phyloP scores from a whole-genome alignment of 148 eudicot species.

The Spergularia bocconei region DNA sequence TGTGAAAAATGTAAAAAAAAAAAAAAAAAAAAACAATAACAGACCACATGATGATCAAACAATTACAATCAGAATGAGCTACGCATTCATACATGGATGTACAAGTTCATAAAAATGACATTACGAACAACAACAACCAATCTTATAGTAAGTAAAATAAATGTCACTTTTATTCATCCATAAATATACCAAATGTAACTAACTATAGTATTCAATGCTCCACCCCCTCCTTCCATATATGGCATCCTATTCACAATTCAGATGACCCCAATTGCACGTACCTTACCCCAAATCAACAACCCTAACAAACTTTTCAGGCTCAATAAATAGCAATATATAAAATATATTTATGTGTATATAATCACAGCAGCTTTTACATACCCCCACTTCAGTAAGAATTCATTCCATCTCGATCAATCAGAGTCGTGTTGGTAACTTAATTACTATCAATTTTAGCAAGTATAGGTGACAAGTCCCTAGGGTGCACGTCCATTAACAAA shows the following conservation, averaged over 20 bases:
- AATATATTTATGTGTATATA: background rate
- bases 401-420: too few species aligned
- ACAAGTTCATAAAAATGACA: background rate
- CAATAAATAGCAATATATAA: constrained; percentile 18
- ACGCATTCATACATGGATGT: background rate
- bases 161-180: constrained; percentile 28
- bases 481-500: constrained; percentile 59
- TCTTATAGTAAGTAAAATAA: constrained; percentile 16
- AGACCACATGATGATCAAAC: constrained; percentile 8
- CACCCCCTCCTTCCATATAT: constrained; percentile 14
- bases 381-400: background rate
- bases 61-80: constrained; percentile 7
- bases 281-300: constrained; percentile 20
- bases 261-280: constrained; percentile 4
- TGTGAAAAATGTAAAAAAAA: background rate
- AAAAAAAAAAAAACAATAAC: background rate
- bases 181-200: constrained; percentile 30
- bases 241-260: constrained; percentile 39
- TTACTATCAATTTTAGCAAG: constrained; percentile 37
- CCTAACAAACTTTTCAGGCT: constrained; percentile 29
- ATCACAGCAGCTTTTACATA: background rate
- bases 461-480: constrained; percentile 56
- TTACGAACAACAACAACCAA: too few species aligned
- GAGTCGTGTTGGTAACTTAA: constrained; percentile 20
- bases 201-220: constrained; percentile 28